Percentiles rank a stretch among this genome's conserved stretches.
Evolutionary conservation across 2,329 filamentous ascomycete genomes (phyloP).

Genomic region (Coniochaeta hoffmannii): DNA sequence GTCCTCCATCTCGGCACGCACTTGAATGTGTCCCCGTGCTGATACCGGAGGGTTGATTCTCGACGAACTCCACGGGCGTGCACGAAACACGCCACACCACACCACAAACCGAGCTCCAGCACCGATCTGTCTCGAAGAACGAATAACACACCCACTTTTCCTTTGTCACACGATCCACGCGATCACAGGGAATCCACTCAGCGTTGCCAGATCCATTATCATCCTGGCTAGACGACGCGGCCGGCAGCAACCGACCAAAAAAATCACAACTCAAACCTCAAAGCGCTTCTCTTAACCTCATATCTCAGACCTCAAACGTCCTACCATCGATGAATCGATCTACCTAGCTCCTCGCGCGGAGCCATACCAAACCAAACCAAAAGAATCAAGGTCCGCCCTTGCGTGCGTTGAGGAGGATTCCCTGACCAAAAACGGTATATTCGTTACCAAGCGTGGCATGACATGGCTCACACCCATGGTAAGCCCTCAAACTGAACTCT

Average conservation of each 20-base stretch:
- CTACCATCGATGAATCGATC: too few species aligned
- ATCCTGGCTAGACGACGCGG: background rate
- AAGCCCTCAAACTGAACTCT: too few species aligned
- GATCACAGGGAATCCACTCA: background rate
- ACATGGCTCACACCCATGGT: too few species aligned
- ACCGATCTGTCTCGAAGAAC: background rate
- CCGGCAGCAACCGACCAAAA: too few species aligned
- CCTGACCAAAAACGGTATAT: too few species aligned
- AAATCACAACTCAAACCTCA: too few species aligned
- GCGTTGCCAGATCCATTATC: background rate
- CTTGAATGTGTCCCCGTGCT: background rate
- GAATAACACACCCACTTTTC: background rate
- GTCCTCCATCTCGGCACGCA: background rate
- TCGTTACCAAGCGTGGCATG: too few species aligned
- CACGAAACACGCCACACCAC: background rate
- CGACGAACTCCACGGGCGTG: background rate
- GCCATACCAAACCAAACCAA: background rate
- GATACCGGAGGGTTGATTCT: background rate
- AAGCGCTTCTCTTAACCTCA: too few species aligned
- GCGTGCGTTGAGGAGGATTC: background rate
- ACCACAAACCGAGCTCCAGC: background rate
- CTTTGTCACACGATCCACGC: background rate
- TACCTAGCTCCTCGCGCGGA: background rate
- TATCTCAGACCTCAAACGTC: too few species aligned
- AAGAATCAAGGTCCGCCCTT: background rate